phyloP scores from a whole-genome alignment of 345 rosid genomes.

The Eutrema yunnanense region DNA sequence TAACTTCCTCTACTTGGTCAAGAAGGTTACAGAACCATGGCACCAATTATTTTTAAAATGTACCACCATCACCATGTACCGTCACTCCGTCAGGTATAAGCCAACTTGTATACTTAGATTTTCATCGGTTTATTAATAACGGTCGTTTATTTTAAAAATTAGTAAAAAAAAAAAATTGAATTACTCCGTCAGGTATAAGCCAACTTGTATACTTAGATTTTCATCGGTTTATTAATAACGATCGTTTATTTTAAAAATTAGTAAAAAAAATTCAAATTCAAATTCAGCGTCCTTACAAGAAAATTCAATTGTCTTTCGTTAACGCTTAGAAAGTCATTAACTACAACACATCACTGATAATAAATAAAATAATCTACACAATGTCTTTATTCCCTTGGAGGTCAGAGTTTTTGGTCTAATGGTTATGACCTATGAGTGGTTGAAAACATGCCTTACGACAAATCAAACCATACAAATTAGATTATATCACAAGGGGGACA shows the following conservation, averaged over 20 bases:
- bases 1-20: neutral
- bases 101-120: neutral
- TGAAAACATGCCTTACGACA: constrained; percentile 9
- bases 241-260: too few species aligned
- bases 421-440: constrained; percentile 3
- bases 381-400: neutral
- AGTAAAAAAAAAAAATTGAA: too few species aligned
- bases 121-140: too few species aligned
- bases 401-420: constrained; percentile 13
- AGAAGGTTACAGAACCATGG: neutral
- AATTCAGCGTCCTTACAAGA: too few species aligned
- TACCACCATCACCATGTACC: neutral
- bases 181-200: neutral
- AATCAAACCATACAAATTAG: constrained; percentile 18
- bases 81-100: neutral
- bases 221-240: neutral
- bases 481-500: neutral
- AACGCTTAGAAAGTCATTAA: neutral
- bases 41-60: neutral
- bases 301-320: neutral
- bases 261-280: too few species aligned
- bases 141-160: too few species aligned
- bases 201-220: neutral
- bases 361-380: neutral
- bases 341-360: neutral